Percentiles rank a stretch among this genome's conserved stretches.
Conservation (phyloP, 2,329 filamentous ascomycete genomes). For the Alternaria sp. region DNA sequence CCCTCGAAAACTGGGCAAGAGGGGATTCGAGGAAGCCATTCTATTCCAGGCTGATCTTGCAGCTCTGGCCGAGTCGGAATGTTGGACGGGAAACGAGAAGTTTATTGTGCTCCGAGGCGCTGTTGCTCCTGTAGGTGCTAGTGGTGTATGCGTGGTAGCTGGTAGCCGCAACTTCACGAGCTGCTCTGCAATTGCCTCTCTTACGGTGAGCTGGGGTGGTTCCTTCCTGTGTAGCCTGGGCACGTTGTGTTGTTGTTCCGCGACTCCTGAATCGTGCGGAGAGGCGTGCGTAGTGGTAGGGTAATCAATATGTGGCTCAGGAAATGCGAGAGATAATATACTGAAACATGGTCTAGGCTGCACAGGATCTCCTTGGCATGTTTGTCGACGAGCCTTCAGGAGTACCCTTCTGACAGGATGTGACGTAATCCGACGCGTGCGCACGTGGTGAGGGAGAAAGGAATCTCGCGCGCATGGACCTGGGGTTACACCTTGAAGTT, state of each 20-base stretch:
- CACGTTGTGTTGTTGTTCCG: background rate
- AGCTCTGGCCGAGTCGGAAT: background rate
- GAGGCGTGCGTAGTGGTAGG: background rate
- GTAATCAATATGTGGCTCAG: background rate
- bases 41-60: background rate
- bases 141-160: background rate
- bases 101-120: background rate
- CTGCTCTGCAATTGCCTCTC: conserved; percentile 4
- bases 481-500: background rate
- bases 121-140: background rate
- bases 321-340: background rate
- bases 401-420: background rate
- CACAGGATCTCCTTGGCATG: background rate
- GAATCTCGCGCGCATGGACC: background rate
- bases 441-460: background rate
- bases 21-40: background rate
- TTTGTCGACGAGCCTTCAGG: background rate
- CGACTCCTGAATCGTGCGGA: background rate
- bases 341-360: background rate
- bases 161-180: conserved; percentile 6
- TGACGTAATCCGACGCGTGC: conserved; percentile 7
- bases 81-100: background rate
- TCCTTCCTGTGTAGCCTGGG: background rate
- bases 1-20: background rate
- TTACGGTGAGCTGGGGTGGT: background rate